Conservation (phyloP, 208 protist genomes). For the Trypanosoma scelopori region DNA sequence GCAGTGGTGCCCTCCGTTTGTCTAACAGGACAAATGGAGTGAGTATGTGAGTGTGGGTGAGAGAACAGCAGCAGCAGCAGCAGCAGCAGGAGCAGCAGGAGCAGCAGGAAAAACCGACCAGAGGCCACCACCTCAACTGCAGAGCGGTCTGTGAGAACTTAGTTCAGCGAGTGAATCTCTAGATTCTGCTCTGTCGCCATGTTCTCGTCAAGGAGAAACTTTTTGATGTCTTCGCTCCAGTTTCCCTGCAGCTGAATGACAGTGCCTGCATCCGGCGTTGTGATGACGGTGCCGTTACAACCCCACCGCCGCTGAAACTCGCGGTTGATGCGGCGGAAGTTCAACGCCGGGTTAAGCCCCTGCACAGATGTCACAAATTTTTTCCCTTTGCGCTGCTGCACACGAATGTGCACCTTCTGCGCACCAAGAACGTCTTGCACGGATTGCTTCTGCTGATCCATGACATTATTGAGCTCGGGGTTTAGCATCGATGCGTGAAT, state of each 20-base stretch:
- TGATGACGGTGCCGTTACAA: constrained; percentile 95
- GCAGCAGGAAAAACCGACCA: constrained; percentile 7
- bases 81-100: background rate
- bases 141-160: background rate
- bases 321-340: constrained; percentile 93
- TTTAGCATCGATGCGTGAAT: constrained; percentile 22
- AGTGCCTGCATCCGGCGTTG: constrained; percentile 75
- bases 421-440: constrained; percentile 58
- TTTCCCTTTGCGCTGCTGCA: constrained; percentile 95
- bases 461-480: constrained; percentile 31
- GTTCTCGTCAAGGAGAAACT: constrained; percentile 94
- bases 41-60: too few relatives aligned
- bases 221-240: constrained; percentile 89
- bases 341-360: constrained; percentile 90
- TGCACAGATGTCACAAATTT: constrained; percentile 97
- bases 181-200: constrained; percentile 85
- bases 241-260: constrained; percentile 98
- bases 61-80: too few relatives aligned
- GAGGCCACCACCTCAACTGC: background rate
- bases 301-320: constrained; percentile 89
- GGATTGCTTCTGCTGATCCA: constrained; percentile 60
- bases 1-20: too few relatives aligned
- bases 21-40: too few relatives aligned
- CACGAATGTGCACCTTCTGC: constrained; percentile 95
- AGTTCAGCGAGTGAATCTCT: constrained; percentile 96